Conservation (phyloP, 805 yeast species). For the Yamadazyma sp. region DNA sequence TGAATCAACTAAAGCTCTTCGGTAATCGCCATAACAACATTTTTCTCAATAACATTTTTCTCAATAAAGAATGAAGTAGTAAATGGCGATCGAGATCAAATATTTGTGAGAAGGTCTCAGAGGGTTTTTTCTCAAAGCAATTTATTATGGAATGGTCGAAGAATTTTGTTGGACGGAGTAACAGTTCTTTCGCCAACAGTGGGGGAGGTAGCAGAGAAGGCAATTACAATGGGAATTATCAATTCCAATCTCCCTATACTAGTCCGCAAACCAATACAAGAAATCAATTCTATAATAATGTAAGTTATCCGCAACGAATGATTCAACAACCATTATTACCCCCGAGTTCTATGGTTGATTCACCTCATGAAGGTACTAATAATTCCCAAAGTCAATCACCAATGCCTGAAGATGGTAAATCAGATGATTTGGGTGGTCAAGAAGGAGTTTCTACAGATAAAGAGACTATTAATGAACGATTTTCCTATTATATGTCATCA, state of each 20-base stretch:
- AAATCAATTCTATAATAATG: conserved; percentile 8
- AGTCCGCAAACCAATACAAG: conserved; percentile 12
- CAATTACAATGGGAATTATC: conserved; percentile 1
- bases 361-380: too few relatives aligned
- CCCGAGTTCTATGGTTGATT: conserved; percentile 8
- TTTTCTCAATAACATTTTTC: too few relatives aligned
- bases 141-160: conserved; percentile 12
- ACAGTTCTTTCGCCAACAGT: conserved; percentile 1
- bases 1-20: too few relatives aligned
- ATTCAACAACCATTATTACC: conserved; percentile 12
- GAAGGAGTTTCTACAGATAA: too few relatives aligned
- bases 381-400: too few relatives aligned
- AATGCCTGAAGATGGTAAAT: too few relatives aligned
- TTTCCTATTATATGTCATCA: conserved; percentile 24
- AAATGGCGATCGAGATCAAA: too few relatives aligned
- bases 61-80: too few relatives aligned
- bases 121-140: too few relatives aligned
- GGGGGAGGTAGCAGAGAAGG: not conserved
- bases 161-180: conserved; percentile 1
- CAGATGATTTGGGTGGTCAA: too few relatives aligned
- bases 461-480: conserved; percentile 16
- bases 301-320: not conserved
- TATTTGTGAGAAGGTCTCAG: too few relatives aligned
- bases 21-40: too few relatives aligned
- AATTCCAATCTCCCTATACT: conserved; percentile 6